These are phyloP conservation scores for Thielaviopsis ethacetica DNA, from an alignment of 2,329 filamentous ascomycete species.

Conservation along the genomic window DNA sequence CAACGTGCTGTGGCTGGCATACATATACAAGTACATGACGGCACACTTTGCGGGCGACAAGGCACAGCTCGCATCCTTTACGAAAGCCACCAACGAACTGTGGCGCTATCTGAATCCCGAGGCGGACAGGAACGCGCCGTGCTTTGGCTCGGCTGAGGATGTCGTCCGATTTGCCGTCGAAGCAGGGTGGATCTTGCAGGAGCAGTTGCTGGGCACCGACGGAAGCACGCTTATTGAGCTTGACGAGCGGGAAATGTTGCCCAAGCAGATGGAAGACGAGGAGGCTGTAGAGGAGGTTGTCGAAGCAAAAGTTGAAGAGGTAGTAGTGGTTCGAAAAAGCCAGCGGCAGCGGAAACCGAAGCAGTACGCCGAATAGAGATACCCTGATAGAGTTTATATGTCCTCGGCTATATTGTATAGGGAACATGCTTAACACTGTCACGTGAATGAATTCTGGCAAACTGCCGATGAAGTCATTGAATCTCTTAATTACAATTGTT, in stretches of 20 bases:
- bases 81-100: conserved; percentile 32
- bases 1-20: conserved; percentile 49
- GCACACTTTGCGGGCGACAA: conserved; percentile 30
- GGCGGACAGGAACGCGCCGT: conserved; percentile 28
- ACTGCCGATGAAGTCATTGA: too few relatives aligned
- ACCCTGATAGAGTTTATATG: too few relatives aligned
- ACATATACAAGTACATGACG: conserved; percentile 38
- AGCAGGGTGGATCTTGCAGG: conserved; percentile 38
- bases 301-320: neutral
- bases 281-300: conserved; percentile 11
- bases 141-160: conserved; percentile 38
- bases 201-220: conserved; percentile 29
- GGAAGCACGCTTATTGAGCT: conserved; percentile 17
- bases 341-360: conserved; percentile 1
- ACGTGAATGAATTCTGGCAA: too few relatives aligned
- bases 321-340: neutral
- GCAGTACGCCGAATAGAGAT: neutral
- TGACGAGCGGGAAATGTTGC: neutral
- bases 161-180: conserved; percentile 41
- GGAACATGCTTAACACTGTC: too few relatives aligned
- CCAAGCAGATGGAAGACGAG: conserved; percentile 14
- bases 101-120: conserved; percentile 37
- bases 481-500: too few relatives aligned
- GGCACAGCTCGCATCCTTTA: conserved; percentile 30
- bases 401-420: too few relatives aligned